Conservation (phyloP, 1,284 basidiomycete genomes). For the Puccinia novopanici region DNA sequence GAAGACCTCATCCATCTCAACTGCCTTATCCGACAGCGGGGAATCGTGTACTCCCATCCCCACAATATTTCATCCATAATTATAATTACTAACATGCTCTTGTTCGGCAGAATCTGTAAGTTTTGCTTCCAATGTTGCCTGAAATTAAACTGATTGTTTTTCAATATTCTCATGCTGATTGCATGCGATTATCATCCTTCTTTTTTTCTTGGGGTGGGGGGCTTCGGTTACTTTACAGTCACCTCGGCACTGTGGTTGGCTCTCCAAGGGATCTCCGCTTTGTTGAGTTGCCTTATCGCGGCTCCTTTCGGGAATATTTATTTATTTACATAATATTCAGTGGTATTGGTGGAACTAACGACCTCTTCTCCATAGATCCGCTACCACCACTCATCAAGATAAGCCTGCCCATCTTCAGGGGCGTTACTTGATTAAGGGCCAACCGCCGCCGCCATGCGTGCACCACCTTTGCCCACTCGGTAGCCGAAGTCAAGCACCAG, state of each 20-base stretch:
- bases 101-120: background rate
- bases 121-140: no score
- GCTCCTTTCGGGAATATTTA: no score
- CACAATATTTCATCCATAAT: background rate
- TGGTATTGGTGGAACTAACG: background rate
- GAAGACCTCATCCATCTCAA: background rate
- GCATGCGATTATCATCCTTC: background rate
- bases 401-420: constrained; percentile 6
- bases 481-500: background rate
- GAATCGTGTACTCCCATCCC: background rate
- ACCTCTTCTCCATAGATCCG: background rate
- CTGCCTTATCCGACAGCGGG: background rate
- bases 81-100: constrained; percentile 1
- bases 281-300: background rate
- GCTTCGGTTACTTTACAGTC: background rate
- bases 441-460: constrained; percentile 42
- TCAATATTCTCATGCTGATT: background rate
- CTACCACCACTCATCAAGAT: background rate
- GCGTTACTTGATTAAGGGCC: constrained; percentile 21
- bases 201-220: background rate
- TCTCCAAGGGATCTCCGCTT: background rate
- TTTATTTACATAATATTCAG: background rate
- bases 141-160: background rate
- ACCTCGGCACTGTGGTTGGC: background rate
- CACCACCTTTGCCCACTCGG: constrained; percentile 34